Conservation (phyloP, 2,329 filamentous ascomycete genomes). For the Aaosphaeria arxii region DNA sequence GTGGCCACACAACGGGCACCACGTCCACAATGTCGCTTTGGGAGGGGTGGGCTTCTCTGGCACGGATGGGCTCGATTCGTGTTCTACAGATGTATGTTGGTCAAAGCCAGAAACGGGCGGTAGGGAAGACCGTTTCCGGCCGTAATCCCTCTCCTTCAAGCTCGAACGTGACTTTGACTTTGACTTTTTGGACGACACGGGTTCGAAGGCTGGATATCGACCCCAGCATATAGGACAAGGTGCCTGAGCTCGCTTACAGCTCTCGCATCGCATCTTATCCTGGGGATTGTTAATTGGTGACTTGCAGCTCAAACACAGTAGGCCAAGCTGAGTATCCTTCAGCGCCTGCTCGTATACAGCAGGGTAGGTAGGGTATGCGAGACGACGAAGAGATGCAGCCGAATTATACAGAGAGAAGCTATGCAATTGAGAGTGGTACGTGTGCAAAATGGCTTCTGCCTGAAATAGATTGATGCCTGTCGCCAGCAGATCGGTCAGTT, state of each 20-base stretch:
- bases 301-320: slow-evolving; percentile 56
- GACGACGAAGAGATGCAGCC: slow-evolving; percentile 55
- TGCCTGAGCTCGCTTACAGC: slow-evolving; percentile 44
- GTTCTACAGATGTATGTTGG: slow-evolving; percentile 9
- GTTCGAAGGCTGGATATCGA: slow-evolving; percentile 41
- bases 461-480: slow-evolving; percentile 50
- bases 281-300: slow-evolving; percentile 53
- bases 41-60: slow-evolving; percentile 20
- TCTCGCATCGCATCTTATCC: slow-evolving; percentile 51
- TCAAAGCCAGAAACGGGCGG: slow-evolving; percentile 9
- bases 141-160: slow-evolving; percentile 19
- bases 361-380: slow-evolving; percentile 55
- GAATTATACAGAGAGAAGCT: slow-evolving; percentile 46
- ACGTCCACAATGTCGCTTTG: slow-evolving; percentile 47
- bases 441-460: slow-evolving; percentile 53
- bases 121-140: slow-evolving; percentile 23
- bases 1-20: slow-evolving; percentile 61
- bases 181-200: slow-evolving; percentile 26
- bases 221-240: slow-evolving; percentile 45
- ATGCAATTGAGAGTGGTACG: slow-evolving; percentile 57
- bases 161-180: slow-evolving; percentile 21
- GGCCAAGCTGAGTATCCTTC: slow-evolving; percentile 52
- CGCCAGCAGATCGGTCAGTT: slow-evolving; percentile 39
- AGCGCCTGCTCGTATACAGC: slow-evolving; percentile 57
- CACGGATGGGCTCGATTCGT: slow-evolving; percentile 16